Evolutionary conservation across 2,329 filamentous ascomycete species (phyloP), one percentile per base, ranked within the genome.

Genomic region (Xylariaceae sp.): DNA sequence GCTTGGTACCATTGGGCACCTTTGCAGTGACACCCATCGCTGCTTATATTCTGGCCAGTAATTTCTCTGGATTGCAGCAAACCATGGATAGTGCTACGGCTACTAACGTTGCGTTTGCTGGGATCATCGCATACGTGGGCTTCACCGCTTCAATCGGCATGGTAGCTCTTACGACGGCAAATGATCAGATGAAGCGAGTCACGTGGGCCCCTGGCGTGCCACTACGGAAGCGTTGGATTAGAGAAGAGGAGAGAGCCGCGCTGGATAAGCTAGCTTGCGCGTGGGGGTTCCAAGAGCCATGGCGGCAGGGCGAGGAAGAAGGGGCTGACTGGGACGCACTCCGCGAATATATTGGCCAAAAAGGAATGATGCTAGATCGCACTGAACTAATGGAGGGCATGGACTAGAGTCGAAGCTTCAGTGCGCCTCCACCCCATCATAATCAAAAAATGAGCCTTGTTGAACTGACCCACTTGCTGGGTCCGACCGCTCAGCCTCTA

Each of bases 101-200:
- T 8, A 95, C 91, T 2, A 83, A 83, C 9, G 84, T 95, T 55
- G 87, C 89, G 4, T 91, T 96, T 68, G 83, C 83, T 0, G 92
- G 90, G 10, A 88, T 94, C 43, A 75, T 93, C 57, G 89, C 91
- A 6, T 99, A 97, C 70, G 80, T 95, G 35, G 82, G 85, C 16
- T 90, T 91, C 59, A 92, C 92, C 4, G 86, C 84, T 3, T 91
- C 87, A 8, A 83, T 97, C 47, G 94, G 93, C 2, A 75, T 94
- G 35, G 84, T 97, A 30, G 91, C 93, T 7, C 77, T 95, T 54
- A 86, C 91, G 21, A 97, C 93, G 27, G 81, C 87, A 55, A 97
- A 97, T 72, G 92, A 97, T 70, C 92, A 97, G 73, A 96, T 97
- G 90, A 87, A 88, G 66, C 85, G 94, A 16, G 91, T 97, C 4